These are phyloP conservation scores for Aspergillus sp. DNA, from an alignment of 2,329 filamentous ascomycete species.

Conservation along the genomic window DNA sequence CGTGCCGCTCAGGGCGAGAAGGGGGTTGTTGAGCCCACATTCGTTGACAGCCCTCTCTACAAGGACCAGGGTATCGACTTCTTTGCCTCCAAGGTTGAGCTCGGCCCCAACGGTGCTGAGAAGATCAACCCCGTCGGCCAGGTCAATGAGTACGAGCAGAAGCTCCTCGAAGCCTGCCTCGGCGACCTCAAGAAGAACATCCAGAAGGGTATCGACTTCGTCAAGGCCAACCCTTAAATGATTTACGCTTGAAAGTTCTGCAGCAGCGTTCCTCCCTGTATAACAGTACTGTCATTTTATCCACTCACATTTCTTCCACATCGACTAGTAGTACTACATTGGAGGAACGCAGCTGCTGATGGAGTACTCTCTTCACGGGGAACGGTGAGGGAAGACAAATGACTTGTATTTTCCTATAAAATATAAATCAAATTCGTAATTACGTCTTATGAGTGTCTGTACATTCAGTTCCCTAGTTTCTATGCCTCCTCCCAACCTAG, in stretches of 20 bases:
- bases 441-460: constrained; percentile 3
- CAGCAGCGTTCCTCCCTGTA: constrained; percentile 27
- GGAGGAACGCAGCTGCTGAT: constrained; percentile 23
- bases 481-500: not conserved
- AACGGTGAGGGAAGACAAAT: constrained; percentile 1
- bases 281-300: constrained; percentile 26
- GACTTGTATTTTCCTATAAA: constrained; percentile 12
- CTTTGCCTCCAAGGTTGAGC: constrained; percentile 94
- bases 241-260: constrained; percentile 16
- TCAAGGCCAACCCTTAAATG: constrained; percentile 56
- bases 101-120: constrained; percentile 93
- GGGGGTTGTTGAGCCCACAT: constrained; percentile 93
- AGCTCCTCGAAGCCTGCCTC: constrained; percentile 82
- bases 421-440: constrained; percentile 11
- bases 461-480: not conserved
- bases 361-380: not conserved
- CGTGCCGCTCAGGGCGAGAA: constrained; percentile 91
- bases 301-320: constrained; percentile 15
- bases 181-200: constrained; percentile 75
- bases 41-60: constrained; percentile 95
- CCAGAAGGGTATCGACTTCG: constrained; percentile 70
- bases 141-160: constrained; percentile 82
- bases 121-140: constrained; percentile 87
- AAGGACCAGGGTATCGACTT: constrained; percentile 98
- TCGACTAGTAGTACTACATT: constrained; percentile 23